Conservation (phyloP, 495 filamentous ascomycete species). For the Penicillium soppii region DNA sequence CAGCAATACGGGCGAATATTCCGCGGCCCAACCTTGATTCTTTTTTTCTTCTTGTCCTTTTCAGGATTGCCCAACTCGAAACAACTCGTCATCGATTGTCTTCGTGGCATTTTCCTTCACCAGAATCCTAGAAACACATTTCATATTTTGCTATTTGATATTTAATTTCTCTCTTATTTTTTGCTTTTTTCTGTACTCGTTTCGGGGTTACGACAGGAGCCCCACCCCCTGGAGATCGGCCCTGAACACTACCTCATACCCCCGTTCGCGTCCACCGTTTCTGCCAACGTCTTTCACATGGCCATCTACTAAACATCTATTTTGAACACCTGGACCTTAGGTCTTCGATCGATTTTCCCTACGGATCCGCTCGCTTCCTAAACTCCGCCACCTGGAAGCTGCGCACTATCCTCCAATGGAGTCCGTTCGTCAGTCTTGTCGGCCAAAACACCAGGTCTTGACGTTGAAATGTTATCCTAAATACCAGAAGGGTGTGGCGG, state of each 20-base stretch:
- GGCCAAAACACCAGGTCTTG: slow-evolving; percentile 91
- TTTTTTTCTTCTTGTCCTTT: background rate
- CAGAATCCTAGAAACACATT: background rate
- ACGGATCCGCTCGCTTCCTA: background rate
- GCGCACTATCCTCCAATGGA: slow-evolving; percentile 43
- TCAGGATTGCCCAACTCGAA: too few species aligned
- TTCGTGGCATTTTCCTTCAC: background rate
- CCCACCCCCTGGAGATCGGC: slow-evolving; percentile 32
- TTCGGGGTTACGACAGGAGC: slow-evolving; percentile 8
- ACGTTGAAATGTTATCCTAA: slow-evolving; percentile 91
- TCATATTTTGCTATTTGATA: background rate
- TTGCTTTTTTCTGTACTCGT: background rate
- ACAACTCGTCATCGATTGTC: background rate
- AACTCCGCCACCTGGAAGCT: slow-evolving; percentile 7
- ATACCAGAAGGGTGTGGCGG: slow-evolving; percentile 81
- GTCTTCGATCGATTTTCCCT: background rate
- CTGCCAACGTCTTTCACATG: slow-evolving; percentile 13
- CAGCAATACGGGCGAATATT: background rate
- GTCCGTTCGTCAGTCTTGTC: slow-evolving; percentile 61
- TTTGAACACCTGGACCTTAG: background rate
- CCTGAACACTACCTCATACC: slow-evolving; percentile 28
- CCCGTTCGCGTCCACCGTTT: slow-evolving; percentile 27
- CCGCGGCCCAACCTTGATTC: slow-evolving; percentile 3
- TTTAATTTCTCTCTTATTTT: background rate
- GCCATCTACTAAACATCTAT: slow-evolving; percentile 4